Base-by-base conservation (phyloP, 2,329 filamentous ascomycete genomes). In the Stromatinia cepivora region DNA sequence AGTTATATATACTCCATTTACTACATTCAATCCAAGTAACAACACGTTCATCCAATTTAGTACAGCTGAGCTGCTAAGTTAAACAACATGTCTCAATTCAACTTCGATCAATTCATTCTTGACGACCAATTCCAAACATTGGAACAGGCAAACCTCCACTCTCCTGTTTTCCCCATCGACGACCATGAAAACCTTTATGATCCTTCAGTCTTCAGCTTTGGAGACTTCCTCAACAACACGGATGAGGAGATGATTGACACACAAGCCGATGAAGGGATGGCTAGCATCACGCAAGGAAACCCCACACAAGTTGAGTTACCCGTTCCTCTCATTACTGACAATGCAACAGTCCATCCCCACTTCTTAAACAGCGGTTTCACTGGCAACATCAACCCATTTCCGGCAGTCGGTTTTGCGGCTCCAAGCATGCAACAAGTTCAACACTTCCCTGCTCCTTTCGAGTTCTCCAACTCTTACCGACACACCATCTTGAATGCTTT, bases 401-500 rank as follows among this genome's bases (percentile, higher is more conserved):
- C 34, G 34, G 13, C 34, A 58, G 22, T 17, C 22, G 13, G 34
- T 42, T 11, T 28, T 20, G 20, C 8, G 15, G 36, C 5, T 17
- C 34, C 31, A 52, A 25, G 36, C 20, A 25, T 31, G 48, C 50
- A 46, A 39, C 58, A 50, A 25, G 31, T 42, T 20, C 28, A n/a
- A 56, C 11, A 34, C 6, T 54, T 63, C 22, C 58, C 58, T 2
- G 36, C 50, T 45, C 34, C 25, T 48, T 52, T 64, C 22, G 53
- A 28, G 9, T 62, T 53, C 28, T 9, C 42, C 5, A 5, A n/a
- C 34, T 3, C 25, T 48, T 70, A 61, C 54, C 74, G 72, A 8
- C 73, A 73, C 57, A 11, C 53, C 15, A 70, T 76, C 52, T 69
- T 76, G 52, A 72, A 72, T 28, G 20, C 53, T 6, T 76, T 76